Evolutionary conservation across 2,329 filamentous ascomycete genomes (phyloP), one percentile per base, ranked within the genome.

Genomic region (Coniochaeta sp.): DNA sequence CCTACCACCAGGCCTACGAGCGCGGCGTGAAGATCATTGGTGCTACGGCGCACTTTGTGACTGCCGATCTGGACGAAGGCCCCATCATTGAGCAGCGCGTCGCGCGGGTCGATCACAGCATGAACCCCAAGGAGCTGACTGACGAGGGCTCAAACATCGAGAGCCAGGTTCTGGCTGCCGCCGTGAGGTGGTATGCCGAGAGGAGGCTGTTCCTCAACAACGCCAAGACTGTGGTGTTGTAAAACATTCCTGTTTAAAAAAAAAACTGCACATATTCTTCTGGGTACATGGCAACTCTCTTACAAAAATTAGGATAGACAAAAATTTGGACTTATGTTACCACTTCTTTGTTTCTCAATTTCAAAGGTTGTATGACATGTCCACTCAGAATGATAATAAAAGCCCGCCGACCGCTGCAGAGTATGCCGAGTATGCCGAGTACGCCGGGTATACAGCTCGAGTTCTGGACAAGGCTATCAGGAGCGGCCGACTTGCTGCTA

Each of bases 1-100:
- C 90, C 3, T 95, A 95, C 75, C 90, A 93, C 74, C 90, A 95
- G 79, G 90, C 90, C 8, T 93, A 89, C 71, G 90, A 93, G 64
- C 84, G 90, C 30, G 90, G 90, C 62, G 90, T 95, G 65, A 95
- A 95, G 82, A 93, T 95, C 67, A 92, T 93, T 60, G 90, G 90
- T 61, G 90, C 90, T 26, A 92, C 89, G 2, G 90, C 90, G 5
- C 90, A 95, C 75, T 93, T 93, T 67, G 90, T 93, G 65, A 95
- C 90, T 1, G 89, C 88, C 30, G 90, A 93, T 73, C 75, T 95
- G 63, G 90, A 95, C 69, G 90, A 95, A 77, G 90, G 90, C 1
- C 90, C 90, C 12, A 95, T 95, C 67, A 95, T 95, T 66, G 90
- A 93, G 81, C 90, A 95, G 81, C 82, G 89, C 59, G 86, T 93